Evolutionary conservation across 2,329 filamentous ascomycete genomes (phyloP).

Genomic region (Trichoderma koningiopsis): DNA sequence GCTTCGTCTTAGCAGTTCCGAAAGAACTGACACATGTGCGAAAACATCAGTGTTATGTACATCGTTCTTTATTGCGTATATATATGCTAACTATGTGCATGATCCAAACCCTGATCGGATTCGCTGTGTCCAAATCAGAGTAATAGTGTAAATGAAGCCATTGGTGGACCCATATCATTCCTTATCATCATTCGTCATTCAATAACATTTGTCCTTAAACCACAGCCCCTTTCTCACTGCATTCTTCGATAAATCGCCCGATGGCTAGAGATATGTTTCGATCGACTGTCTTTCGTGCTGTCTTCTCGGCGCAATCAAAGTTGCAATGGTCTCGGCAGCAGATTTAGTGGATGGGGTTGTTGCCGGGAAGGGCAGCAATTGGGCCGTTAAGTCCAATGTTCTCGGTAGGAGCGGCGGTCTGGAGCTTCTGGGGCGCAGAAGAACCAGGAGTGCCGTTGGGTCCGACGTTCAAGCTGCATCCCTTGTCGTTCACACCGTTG

Average conservation of each 20-base stretch:
- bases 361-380: slow-evolving; percentile 32
- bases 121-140: not conserved
- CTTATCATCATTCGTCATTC: slow-evolving; percentile 12
- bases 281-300: not conserved
- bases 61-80: slow-evolving; percentile 19
- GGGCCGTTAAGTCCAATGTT: slow-evolving; percentile 33
- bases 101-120: not conserved
- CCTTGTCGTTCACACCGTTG: slow-evolving; percentile 30
- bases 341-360: slow-evolving; percentile 33
- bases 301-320: not conserved
- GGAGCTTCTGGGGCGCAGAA: slow-evolving; percentile 27
- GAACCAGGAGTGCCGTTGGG: slow-evolving; percentile 31
- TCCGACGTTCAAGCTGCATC: slow-evolving; percentile 35
- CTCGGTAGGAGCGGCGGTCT: slow-evolving; percentile 32
- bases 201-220: not conserved
- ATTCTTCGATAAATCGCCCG: not conserved
- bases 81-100: slow-evolving; percentile 17
- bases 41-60: not conserved
- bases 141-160: not conserved
- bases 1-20: not conserved
- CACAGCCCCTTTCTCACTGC: not conserved
- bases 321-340: not conserved
- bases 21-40: not conserved
- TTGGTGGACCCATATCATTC: not conserved
- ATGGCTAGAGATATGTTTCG: not conserved